Evolutionary conservation across 2,329 filamentous ascomycete genomes (phyloP).

Genomic region (Lecanicillium sp.): DNA sequence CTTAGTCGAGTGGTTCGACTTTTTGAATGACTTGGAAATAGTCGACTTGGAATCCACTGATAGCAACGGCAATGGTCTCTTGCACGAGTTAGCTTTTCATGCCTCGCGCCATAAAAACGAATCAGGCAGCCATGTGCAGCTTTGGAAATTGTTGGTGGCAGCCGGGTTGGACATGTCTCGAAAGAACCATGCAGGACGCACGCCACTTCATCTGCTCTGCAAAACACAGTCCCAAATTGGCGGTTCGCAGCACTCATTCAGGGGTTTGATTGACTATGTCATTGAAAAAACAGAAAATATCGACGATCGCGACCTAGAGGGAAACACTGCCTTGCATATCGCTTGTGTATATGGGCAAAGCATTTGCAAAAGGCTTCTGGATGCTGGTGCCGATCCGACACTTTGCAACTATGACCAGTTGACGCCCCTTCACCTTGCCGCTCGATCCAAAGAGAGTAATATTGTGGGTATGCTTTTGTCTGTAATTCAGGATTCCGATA

Average conservation of each 20-base stretch:
- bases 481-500: not conserved
- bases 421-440: conserved; percentile 35
- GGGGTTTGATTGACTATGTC: not conserved
- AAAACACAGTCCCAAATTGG: not conserved
- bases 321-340: conserved; percentile 6
- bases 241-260: not conserved
- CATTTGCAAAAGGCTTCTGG: conserved; percentile 24
- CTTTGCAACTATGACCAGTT: conserved; percentile 26
- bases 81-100: conserved; percentile 1
- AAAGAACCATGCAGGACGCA: not conserved
- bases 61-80: conserved; percentile 1
- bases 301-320: not conserved
- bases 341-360: not conserved
- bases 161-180: not conserved
- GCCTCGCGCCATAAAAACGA: not conserved
- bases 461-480: conserved; percentile 26
- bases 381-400: conserved; percentile 30
- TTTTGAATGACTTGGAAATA: not conserved
- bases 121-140: not conserved
- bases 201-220: conserved; percentile 7
- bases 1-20: not conserved
- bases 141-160: not conserved
- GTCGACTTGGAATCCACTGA: conserved; percentile 2
- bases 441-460: conserved; percentile 27
- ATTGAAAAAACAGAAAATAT: not conserved